Conservation (phyloP, 768 basidiomycete genomes). For the Boletus rubroflammeus region DNA sequence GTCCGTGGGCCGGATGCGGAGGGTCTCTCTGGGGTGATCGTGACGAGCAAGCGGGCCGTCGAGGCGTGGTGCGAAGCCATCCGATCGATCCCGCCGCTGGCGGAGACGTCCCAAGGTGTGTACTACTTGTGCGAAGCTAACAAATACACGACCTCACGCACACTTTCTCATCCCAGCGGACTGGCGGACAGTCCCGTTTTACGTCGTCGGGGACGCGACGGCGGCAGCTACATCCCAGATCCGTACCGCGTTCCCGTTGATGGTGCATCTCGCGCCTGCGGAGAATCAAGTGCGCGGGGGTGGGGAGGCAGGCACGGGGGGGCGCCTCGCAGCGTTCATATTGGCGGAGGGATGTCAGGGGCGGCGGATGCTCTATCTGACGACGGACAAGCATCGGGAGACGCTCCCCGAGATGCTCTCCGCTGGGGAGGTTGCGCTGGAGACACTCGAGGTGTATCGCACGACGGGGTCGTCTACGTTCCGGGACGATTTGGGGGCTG, state of each 20-base stretch:
- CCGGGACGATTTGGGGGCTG: conserved; percentile 38
- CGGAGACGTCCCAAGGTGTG: conserved; percentile 13
- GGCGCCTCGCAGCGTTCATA: conserved; percentile 64
- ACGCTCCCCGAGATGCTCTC: conserved; percentile 52
- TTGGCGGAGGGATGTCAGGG: conserved; percentile 31
- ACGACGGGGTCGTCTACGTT: conserved; percentile 59
- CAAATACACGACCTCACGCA: not conserved
- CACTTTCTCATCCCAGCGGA: conserved; percentile 23
- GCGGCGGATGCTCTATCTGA: conserved; percentile 60
- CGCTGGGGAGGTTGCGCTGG: conserved; percentile 42
- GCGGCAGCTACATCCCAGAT: conserved; percentile 40
- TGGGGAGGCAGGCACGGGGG: conserved; percentile 59
- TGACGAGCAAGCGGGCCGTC: conserved; percentile 76
- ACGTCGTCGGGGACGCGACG: conserved; percentile 72
- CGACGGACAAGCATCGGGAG: conserved; percentile 84
- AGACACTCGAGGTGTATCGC: conserved; percentile 63
- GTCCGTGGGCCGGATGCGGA: conserved; percentile 32
- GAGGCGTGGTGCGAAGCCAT: conserved; percentile 61
- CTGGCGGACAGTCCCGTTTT: conserved; percentile 68
- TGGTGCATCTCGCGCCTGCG: conserved; percentile 32
- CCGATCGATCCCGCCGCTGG: conserved; percentile 9
- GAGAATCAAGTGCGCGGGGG: conserved; percentile 40
- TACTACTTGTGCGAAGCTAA: not conserved
- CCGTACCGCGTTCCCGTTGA: conserved; percentile 32
- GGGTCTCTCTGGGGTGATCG: conserved; percentile 55